Conservation (phyloP, 257 asterid species). For the Vinca minor region DNA sequence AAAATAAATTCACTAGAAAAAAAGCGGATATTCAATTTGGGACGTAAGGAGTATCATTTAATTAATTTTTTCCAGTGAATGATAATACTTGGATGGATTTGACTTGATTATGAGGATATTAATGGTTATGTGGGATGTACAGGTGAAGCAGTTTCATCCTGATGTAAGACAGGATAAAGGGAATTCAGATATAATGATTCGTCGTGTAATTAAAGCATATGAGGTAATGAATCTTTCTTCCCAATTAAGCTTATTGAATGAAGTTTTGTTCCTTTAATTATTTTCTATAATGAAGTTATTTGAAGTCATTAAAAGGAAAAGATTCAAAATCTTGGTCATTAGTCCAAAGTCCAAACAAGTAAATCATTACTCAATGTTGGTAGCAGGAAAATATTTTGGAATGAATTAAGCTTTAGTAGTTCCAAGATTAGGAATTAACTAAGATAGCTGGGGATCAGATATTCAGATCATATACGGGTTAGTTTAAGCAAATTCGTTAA, state of each 20-base stretch:
- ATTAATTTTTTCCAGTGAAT: no score
- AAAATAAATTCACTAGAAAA: no score
- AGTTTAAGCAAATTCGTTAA: no score
- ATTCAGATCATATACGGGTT: no score
- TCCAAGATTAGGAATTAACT: not conserved
- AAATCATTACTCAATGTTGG: no score
- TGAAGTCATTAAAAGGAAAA: not conserved
- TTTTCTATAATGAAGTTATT: not conserved
- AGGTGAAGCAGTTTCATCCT: conserved; percentile 88
- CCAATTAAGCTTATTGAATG: not conserved
- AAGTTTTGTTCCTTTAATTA: not conserved
- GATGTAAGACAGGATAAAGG: conserved; percentile 48
- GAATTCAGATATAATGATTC: conserved; percentile 60
- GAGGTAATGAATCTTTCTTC: conserved; percentile 38
- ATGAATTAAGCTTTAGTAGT: not conserved
- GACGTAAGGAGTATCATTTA: no score
- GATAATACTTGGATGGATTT: not conserved
- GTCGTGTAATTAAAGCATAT: conserved; percentile 79
- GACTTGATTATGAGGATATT: not conserved
- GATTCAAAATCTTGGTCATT: not conserved
- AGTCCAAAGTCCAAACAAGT: no score
- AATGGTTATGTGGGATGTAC: conserved; percentile 8
- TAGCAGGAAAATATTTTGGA: no score
- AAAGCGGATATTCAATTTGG: no score
- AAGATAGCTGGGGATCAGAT: no score